Conservation (phyloP, 1,284 basidiomycete genomes). For the Microbotryum silenes-acaulis region DNA sequence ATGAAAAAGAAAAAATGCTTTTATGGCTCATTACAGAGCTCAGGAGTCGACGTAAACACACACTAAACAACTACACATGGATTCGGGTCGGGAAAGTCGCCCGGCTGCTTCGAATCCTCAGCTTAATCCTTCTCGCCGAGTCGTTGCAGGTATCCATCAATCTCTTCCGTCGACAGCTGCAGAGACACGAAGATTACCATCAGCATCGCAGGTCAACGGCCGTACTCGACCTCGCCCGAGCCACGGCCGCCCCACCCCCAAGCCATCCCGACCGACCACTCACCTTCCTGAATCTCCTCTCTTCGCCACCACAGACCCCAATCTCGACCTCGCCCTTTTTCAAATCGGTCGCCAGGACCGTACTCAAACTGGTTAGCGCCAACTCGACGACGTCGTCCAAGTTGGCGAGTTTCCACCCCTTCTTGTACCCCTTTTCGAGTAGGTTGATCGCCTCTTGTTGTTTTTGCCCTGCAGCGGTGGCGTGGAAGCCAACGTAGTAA, state of each 20-base stretch:
- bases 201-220: constrained; percentile 8
- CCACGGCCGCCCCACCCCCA: constrained; percentile 6
- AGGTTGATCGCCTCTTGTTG: constrained; percentile 96
- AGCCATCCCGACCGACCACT: constrained; percentile 2
- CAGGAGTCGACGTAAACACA: too few species aligned
- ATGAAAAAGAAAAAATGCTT: too few species aligned
- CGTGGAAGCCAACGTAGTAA: constrained; percentile 97
- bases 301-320: constrained; percentile 39
- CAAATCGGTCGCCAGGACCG: constrained; percentile 89
- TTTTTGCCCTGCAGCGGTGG: constrained; percentile 91
- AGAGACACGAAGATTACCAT: constrained; percentile 24
- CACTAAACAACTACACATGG: too few species aligned
- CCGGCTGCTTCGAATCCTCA: too few species aligned
- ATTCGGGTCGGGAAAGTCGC: too few species aligned
- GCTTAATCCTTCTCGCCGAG: constrained; percentile 84
- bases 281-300: constrained; percentile 34
- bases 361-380: constrained; percentile 89
- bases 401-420: constrained; percentile 39
- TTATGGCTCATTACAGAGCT: too few species aligned
- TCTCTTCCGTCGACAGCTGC: constrained; percentile 57
- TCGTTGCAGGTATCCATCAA: constrained; percentile 74
- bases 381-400: constrained; percentile 51
- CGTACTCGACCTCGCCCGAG: neutral
- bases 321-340: constrained; percentile 56
- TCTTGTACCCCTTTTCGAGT: constrained; percentile 99